These are phyloP conservation scores for Daldinia sp. DNA, from an alignment of 2,329 filamentous ascomycete genomes.

Conservation along the genomic window DNA sequence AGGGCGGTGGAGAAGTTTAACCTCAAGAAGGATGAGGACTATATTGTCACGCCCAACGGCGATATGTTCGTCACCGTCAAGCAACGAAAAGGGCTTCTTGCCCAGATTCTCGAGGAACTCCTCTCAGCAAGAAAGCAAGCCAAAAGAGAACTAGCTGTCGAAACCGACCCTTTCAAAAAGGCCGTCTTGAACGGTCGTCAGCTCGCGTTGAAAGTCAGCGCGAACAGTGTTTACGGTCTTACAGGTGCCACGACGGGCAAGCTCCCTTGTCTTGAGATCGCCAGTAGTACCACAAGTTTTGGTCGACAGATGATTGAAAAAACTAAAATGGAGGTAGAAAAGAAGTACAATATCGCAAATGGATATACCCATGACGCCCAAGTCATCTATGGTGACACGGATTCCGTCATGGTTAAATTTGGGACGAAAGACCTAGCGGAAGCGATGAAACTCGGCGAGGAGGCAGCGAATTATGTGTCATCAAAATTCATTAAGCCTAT, in stretches of 20 bases:
- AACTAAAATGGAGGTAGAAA: slow-evolving; percentile 95
- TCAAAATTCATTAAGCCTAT: slow-evolving; percentile 95
- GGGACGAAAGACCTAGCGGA: slow-evolving; percentile 87
- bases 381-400: slow-evolving; percentile 98
- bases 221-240: slow-evolving; percentile 97
- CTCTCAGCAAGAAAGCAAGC: slow-evolving; percentile 92
- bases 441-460: slow-evolving; percentile 94
- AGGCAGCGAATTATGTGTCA: slow-evolving; percentile 89
- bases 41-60: slow-evolving; percentile 94
- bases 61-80: slow-evolving; percentile 92
- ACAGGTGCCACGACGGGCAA: slow-evolving; percentile 97
- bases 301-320: slow-evolving; percentile 99
- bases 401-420: slow-evolving; percentile 99
- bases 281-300: slow-evolving; percentile 96
- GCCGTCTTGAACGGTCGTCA: slow-evolving; percentile 98
- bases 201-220: slow-evolving; percentile 93
- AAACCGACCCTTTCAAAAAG: slow-evolving; percentile 97
- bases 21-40: slow-evolving; percentile 90
- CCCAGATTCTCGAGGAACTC: slow-evolving; percentile 95
- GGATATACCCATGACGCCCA: slow-evolving; percentile 95
- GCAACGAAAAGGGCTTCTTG: slow-evolving; percentile 89
- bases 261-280: slow-evolving; percentile 92
- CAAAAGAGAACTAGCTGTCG: slow-evolving; percentile 87
- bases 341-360: slow-evolving; percentile 89
- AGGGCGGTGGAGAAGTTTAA: slow-evolving; percentile 79